phyloP scores from a whole-genome alignment of 1,139 yeast genomes.

The Pichia cactophila region DNA sequence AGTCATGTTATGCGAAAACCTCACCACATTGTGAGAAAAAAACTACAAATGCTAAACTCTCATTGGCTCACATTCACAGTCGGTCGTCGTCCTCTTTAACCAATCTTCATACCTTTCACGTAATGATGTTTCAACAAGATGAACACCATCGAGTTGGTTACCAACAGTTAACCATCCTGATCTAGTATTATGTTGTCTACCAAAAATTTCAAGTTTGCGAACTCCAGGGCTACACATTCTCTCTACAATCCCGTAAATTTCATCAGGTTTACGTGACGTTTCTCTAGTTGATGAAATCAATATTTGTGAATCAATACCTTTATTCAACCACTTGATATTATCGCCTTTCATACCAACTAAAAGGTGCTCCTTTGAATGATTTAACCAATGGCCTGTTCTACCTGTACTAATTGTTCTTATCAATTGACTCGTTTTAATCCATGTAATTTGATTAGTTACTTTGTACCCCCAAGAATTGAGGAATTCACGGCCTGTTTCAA shows the following conservation, averaged over 20 bases:
- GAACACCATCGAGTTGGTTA: conserved; percentile 55
- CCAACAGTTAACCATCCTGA: conserved; percentile 92
- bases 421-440: conserved; percentile 87
- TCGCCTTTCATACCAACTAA: conserved; percentile 73
- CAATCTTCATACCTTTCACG: conserved; percentile 27
- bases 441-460: conserved; percentile 70
- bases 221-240: conserved; percentile 62
- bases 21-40: conserved; percentile 1
- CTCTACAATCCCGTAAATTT: conserved; percentile 76
- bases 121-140: conserved; percentile 53
- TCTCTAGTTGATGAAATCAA: conserved; percentile 81
- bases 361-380: conserved; percentile 89
- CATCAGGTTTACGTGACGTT: conserved; percentile 88
- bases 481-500: conserved; percentile 78
- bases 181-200: conserved; percentile 75
- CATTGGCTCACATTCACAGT: conserved; percentile 8
- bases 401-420: conserved; percentile 90
- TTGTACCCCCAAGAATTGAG: conserved; percentile 75
- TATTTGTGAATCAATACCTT: conserved; percentile 62
- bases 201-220: conserved; percentile 80
- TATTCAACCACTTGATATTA: conserved; percentile 64
- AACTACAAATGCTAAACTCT: conserved; percentile 1
- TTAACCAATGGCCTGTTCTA: conserved; percentile 93
- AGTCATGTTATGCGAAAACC: conserved; percentile 1
- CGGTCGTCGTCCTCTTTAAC: not conserved